Conservation (phyloP, 768 basidiomycete species). For the Tricholoma terreum region DNA sequence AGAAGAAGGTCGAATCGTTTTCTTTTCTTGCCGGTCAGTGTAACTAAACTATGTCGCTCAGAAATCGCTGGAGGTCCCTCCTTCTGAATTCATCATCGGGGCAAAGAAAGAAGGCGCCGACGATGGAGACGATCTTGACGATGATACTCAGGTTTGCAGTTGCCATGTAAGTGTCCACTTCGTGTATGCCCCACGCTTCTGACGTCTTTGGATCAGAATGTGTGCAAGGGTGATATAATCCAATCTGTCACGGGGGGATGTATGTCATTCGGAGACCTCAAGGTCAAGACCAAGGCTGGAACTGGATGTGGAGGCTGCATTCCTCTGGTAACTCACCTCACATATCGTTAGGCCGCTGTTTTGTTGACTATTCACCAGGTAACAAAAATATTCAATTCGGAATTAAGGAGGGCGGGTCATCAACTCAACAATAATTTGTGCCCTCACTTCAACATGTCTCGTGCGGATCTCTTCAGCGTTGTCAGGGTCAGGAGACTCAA, state of each 20-base stretch:
- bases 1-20: constrained; percentile 45
- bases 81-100: constrained; percentile 66
- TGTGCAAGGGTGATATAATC: constrained; percentile 55
- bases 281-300: constrained; percentile 65
- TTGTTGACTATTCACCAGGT: not conserved
- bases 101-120: constrained; percentile 45
- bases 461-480: constrained; percentile 65
- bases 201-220: constrained; percentile 33
- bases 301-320: constrained; percentile 75
- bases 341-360: not conserved
- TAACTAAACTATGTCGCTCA: constrained; percentile 17
- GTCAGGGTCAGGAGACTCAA: constrained; percentile 60
- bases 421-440: constrained; percentile 59
- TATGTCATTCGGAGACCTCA: constrained; percentile 49
- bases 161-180: constrained; percentile 40
- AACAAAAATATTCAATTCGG: constrained; percentile 41
- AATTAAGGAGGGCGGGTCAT: constrained; percentile 68
- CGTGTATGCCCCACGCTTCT: not conserved
- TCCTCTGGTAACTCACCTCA: constrained; percentile 42
- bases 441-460: constrained; percentile 59
- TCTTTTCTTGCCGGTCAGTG: not conserved
- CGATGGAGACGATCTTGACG: constrained; percentile 65
- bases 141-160: constrained; percentile 69
- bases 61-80: constrained; percentile 65
- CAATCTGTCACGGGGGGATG: constrained; percentile 51